Base-by-base conservation (phyloP, 495 filamentous ascomycete genomes). In the Tuber indicum region DNA sequence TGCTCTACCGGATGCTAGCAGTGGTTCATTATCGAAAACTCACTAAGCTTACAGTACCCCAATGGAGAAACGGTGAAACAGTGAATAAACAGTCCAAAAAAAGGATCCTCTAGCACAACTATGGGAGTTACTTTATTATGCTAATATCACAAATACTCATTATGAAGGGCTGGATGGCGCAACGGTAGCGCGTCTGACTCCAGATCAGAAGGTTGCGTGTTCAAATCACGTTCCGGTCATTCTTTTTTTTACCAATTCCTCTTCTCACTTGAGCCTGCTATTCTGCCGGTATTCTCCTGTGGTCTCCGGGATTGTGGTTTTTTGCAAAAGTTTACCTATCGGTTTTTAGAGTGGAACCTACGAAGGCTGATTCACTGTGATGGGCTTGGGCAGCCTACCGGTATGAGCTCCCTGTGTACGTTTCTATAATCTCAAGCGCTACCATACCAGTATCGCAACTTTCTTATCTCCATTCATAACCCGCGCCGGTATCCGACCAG, bases 121-220 rank as follows among this genome's bases (percentile, higher is more conserved):
- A 4, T 6, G 10, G 2, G 7, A 36, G 3, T 66, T 14, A 4
- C 26, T 66, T 32, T 36, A 14, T 36, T 36, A 66, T 0, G 3
- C 16, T 3, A 66, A 66, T 17, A 17, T 17, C 32, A 2, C 5
- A 0, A 36, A 2, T 16, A 5, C 1, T 12, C 0, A 7, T 0
- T 36, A 17, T 3, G 0, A 17, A 3, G 6, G 78, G 78, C 78
- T 75, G 75, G 76, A 77, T 79, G 78, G 78, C 78, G 78, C 78
- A 79, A 79, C 76, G 78, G 78, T 79, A 79, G 78, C 78, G 78
- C 78, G 76, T 79, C 74, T 73, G 78, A 79, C 72, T 79, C 78
- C 78, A 79, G 78, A 79, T 78, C 78, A 73, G 74, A 79, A 79
- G 78, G 78, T 73, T 79, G 78, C 78, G 78, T 78, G 78, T 79